phyloP scores from a whole-genome alignment of 345 rosid genomes.

The Noccaea caerulescens region DNA sequence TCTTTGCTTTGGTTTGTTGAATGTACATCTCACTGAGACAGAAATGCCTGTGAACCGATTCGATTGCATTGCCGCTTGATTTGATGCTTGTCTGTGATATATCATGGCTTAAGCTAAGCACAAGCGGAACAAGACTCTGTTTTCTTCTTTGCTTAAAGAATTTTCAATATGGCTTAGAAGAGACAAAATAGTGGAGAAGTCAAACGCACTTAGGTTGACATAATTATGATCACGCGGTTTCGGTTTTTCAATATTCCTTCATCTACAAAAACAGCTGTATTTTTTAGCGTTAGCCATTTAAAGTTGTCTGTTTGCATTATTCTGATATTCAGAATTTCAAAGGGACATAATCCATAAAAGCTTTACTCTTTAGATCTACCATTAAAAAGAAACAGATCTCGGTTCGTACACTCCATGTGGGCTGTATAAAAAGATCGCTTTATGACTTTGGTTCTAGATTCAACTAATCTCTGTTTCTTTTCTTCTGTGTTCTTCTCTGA shows the following conservation, averaged over 20 bases:
- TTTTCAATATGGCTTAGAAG: constrained; percentile 17
- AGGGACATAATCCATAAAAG: constrained; percentile 33
- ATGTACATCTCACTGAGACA: not conserved
- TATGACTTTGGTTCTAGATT: constrained; percentile 35
- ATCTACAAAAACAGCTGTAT: constrained; percentile 41
- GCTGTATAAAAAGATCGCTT: constrained; percentile 23
- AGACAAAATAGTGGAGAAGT: constrained; percentile 38
- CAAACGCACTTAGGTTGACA: constrained; percentile 34
- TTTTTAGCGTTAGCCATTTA: constrained; percentile 20
- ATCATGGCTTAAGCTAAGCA: constrained; percentile 10
- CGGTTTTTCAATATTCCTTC: constrained; percentile 28
- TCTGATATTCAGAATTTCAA: constrained; percentile 9
- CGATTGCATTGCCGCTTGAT: constrained; percentile 9
- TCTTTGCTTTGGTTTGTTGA: not conserved
- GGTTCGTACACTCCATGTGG: constrained; percentile 43
- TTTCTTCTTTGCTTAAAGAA: not conserved
- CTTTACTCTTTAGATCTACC: constrained; percentile 30
- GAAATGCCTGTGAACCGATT: constrained; percentile 9
- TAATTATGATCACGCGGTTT: constrained; percentile 43
- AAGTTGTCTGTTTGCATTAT: constrained; percentile 36
- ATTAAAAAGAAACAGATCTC: constrained; percentile 28
- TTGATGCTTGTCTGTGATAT: constrained; percentile 11
- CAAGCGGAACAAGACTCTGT: constrained; percentile 9
- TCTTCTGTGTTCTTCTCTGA: constrained; percentile 39
- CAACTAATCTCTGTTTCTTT: constrained; percentile 31